These are phyloP conservation scores for Neopestalotiopsis sp. DNA, from an alignment of 2,329 filamentous ascomycete species.

Conservation along the genomic window DNA sequence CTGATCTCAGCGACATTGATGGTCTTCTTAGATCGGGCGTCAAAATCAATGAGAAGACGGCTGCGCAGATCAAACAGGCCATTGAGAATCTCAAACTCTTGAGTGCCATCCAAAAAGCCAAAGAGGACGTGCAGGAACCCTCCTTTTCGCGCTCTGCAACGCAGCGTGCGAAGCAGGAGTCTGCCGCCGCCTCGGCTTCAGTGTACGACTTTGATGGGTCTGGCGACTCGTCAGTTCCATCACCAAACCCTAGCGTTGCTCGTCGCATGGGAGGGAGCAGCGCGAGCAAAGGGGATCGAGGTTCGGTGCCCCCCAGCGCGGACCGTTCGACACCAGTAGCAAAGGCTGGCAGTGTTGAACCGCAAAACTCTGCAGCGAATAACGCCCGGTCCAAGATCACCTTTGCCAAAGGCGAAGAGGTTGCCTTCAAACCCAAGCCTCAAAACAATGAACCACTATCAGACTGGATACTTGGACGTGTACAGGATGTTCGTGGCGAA, in stretches of 20 bases:
- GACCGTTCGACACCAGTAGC: conserved; percentile 45
- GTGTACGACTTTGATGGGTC: conserved; percentile 51
- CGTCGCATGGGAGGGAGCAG: conserved; percentile 41
- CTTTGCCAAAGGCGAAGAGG: conserved; percentile 67
- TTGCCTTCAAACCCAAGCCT: conserved; percentile 69
- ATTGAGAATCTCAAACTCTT: conserved; percentile 46
- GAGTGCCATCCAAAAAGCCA: conserved; percentile 45
- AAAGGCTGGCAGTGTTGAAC: conserved; percentile 54
- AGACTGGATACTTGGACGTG: conserved; percentile 79
- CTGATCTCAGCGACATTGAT: conserved; percentile 41
- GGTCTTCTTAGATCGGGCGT: conserved; percentile 39
- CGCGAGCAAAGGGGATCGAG: conserved; percentile 46
- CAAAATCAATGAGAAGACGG: conserved; percentile 36
- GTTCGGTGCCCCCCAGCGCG: conserved; percentile 60
- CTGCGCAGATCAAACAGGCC: conserved; percentile 35
- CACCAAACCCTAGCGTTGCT: conserved; percentile 41
- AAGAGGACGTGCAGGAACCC: conserved; percentile 43
- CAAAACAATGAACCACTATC: conserved; percentile 49
- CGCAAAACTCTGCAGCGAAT: conserved; percentile 46
- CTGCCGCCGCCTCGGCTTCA: conserved; percentile 32
- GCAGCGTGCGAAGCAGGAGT: conserved; percentile 34
- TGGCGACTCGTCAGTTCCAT: conserved; percentile 49
- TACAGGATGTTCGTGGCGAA: conserved; percentile 76
- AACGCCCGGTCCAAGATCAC: conserved; percentile 57
- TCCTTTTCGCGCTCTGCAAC: conserved; percentile 31